Evolutionary conservation across 345 rosid genomes (phyloP).

Genomic region (Eucalyptus dawsonii): DNA sequence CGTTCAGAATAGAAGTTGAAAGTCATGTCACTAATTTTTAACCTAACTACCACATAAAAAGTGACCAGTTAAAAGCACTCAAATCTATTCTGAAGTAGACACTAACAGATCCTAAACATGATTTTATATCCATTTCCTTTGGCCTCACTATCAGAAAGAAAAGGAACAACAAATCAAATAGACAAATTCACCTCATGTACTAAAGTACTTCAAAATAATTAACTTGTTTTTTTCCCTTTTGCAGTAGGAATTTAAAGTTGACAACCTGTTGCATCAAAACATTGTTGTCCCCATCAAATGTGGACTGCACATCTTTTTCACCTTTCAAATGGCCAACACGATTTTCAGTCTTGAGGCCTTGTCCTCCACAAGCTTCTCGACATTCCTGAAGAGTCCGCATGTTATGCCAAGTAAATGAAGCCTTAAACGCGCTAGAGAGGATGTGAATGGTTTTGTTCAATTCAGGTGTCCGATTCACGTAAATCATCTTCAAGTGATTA

Average conservation of each 20-base stretch:
- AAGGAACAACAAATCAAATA: background rate
- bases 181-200: background rate
- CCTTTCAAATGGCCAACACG: slow-evolving; percentile 73
- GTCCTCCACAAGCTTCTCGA: slow-evolving; percentile 97
- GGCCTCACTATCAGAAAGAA: background rate
- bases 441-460: slow-evolving; percentile 71
- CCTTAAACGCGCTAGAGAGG: slow-evolving; percentile 77
- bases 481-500: slow-evolving; percentile 69
- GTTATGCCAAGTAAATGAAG: slow-evolving; percentile 73
- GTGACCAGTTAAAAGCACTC: background rate
- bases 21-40: background rate
- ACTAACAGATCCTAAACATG: background rate
- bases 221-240: background rate
- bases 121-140: background rate
- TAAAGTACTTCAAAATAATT: background rate
- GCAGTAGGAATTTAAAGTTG: background rate
- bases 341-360: slow-evolving; percentile 88
- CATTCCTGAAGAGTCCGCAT: slow-evolving; percentile 99
- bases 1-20: background rate
- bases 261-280: slow-evolving; percentile 89
- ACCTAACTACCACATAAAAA: background rate
- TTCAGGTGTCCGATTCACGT: slow-evolving; percentile 71
- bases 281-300: slow-evolving; percentile 92
- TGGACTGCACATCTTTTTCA: slow-evolving; percentile 83
- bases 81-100: background rate